A percentile compares a stretch with the other conserved stretches of the same genome.
phyloP scores from a whole-genome alignment of 306 rosid species.

The Dalbergia cochinchinensis region DNA sequence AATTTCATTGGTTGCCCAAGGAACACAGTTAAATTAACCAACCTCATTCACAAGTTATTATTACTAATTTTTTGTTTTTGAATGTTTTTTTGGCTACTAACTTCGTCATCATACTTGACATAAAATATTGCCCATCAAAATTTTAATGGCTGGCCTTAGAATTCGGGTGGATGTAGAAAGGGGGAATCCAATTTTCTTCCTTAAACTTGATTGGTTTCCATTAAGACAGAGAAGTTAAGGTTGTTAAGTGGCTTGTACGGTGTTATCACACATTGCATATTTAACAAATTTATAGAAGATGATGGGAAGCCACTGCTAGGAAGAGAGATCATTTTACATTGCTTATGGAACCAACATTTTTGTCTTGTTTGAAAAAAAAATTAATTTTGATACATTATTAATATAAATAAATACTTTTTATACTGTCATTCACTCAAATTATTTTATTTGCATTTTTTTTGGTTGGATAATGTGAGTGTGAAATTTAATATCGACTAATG shows the following conservation, averaged over 20 bases:
- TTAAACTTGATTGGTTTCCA: slow-evolving; percentile 43
- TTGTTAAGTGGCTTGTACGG: slow-evolving; percentile 48
- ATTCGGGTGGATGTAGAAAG: slow-evolving; percentile 36
- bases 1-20: slow-evolving; percentile 19
- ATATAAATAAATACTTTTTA: no score
- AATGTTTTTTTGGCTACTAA: neutral
- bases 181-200: slow-evolving; percentile 38
- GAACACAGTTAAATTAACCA: slow-evolving; percentile 35
- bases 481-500: no score
- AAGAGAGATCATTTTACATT: slow-evolving; percentile 34
- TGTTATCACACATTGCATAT: slow-evolving; percentile 45
- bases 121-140: slow-evolving; percentile 30
- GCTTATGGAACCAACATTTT: slow-evolving; percentile 39
- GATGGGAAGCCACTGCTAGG: slow-evolving; percentile 35
- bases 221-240: slow-evolving; percentile 45
- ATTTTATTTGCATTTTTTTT: no score
- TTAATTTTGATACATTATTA: neutral
- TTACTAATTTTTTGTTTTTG: neutral
- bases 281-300: slow-evolving; percentile 43
- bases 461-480: no score
- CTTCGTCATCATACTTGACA: slow-evolving; percentile 23
- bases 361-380: neutral
- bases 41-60: slow-evolving; percentile 8
- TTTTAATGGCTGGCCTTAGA: slow-evolving; percentile 16
- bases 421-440: no score